Conservation (phyloP, 2,329 filamentous ascomycete genomes). For the Lasiodiplodia sp. region DNA sequence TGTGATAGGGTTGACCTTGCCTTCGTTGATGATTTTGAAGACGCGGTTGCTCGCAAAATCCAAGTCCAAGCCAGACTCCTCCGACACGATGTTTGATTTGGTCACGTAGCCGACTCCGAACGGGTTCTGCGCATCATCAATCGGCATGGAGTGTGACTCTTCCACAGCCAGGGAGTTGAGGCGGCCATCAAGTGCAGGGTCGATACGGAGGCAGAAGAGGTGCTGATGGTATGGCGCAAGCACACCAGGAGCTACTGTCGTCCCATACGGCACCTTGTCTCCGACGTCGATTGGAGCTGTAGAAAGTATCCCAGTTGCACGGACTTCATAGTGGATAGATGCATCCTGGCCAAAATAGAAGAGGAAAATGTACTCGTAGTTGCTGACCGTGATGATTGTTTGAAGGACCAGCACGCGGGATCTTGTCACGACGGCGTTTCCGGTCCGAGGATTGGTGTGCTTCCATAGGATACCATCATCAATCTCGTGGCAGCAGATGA, state of each 20-base stretch:
- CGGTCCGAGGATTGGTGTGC: constrained; percentile 49
- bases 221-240: constrained; percentile 55
- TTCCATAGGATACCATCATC: constrained; percentile 52
- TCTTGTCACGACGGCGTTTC: constrained; percentile 45
- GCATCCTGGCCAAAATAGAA: constrained; percentile 53
- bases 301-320: constrained; percentile 54
- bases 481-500: constrained; percentile 52
- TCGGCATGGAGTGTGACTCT: constrained; percentile 37
- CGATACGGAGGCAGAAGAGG: constrained; percentile 53
- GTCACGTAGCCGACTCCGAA: constrained; percentile 21
- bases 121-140: constrained; percentile 22
- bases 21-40: constrained; percentile 59
- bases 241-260: constrained; percentile 50
- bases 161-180: constrained; percentile 42
- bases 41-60: constrained; percentile 42
- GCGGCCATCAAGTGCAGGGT: constrained; percentile 51
- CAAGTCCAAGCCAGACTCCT: constrained; percentile 35
- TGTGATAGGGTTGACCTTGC: constrained; percentile 56
- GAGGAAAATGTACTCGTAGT: constrained; percentile 55
- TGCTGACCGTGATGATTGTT: constrained; percentile 51
- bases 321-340: constrained; percentile 51
- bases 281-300: constrained; percentile 47
- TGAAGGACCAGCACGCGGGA: constrained; percentile 47
- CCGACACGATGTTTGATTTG: constrained; percentile 27
- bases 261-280: constrained; percentile 48